phyloP scores from a whole-genome alignment of 108 stramenopile species.

The Cafeteria roenbergensis region DNA sequence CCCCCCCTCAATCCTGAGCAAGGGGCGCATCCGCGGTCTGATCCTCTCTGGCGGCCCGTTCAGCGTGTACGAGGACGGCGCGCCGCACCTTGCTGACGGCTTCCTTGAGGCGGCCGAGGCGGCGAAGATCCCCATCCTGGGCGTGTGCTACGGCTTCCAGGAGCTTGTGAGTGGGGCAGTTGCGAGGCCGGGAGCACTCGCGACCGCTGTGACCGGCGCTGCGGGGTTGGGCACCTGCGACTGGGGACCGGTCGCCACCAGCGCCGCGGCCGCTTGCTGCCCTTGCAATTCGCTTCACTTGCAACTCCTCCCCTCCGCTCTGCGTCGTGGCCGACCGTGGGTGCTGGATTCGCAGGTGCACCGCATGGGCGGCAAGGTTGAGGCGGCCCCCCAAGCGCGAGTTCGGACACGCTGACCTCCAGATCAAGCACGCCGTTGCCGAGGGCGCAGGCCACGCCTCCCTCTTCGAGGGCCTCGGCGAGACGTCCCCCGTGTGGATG shows the following conservation, averaged over 20 bases:
- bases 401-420: slow-evolving; percentile 78
- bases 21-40: slow-evolving; percentile 55
- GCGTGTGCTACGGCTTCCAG: slow-evolving; percentile 95
- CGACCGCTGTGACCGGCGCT: no score
- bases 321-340: no score
- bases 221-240: no score
- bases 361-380: slow-evolving; percentile 76
- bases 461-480: slow-evolving; percentile 64
- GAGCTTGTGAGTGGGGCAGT: slow-evolving; percentile 27
- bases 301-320: no score
- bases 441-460: slow-evolving; percentile 14
- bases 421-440: slow-evolving; percentile 37
- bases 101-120: slow-evolving; percentile 78
- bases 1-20: slow-evolving; percentile 44
- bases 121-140: slow-evolving; percentile 70
- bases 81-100: slow-evolving; percentile 77
- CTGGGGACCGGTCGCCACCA: no score
- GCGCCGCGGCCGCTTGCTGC: no score
- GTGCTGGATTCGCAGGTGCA: slow-evolving; percentile 31
- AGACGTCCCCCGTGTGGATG: slow-evolving; percentile 88
- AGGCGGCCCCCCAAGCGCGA: slow-evolving; percentile 72
- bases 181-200: no score
- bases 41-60: slow-evolving; percentile 85
- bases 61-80: slow-evolving; percentile 78
- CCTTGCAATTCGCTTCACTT: no score